Conservation (phyloP, 352 stramenopile species). For the Phytophthora niederhauseri region DNA sequence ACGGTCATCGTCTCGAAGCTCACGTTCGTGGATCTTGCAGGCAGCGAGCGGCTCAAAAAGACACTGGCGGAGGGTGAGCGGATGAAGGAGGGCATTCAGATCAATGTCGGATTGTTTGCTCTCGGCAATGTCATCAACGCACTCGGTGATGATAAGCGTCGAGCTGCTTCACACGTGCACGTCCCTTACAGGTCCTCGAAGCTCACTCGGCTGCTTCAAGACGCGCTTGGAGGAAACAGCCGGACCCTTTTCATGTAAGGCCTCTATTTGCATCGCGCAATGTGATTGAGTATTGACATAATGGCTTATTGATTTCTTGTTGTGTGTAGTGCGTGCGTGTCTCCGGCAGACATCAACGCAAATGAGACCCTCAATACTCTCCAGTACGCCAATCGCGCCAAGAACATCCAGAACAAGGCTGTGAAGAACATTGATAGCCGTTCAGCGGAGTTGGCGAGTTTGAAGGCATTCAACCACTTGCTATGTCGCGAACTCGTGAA, state of each 20-base stretch:
- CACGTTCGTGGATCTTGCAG: slow-evolving; percentile 89
- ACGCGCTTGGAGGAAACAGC: slow-evolving; percentile 89
- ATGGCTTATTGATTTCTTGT: slow-evolving; percentile 2
- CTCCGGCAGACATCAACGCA: slow-evolving; percentile 67
- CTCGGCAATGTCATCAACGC: slow-evolving; percentile 91
- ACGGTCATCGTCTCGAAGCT: slow-evolving; percentile 76
- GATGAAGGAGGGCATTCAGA: slow-evolving; percentile 92
- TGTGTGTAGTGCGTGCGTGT: slow-evolving; percentile 77
- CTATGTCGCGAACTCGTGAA: slow-evolving; percentile 75
- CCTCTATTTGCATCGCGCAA: neutral
- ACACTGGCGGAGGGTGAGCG: slow-evolving; percentile 81
- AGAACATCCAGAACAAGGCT: slow-evolving; percentile 92
- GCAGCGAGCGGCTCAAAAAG: slow-evolving; percentile 88
- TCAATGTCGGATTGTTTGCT: slow-evolving; percentile 85
- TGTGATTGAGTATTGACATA: neutral
- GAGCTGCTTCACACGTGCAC: slow-evolving; percentile 52
- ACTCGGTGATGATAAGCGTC: slow-evolving; percentile 72
- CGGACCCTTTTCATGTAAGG: slow-evolving; percentile 88
- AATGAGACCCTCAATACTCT: slow-evolving; percentile 86
- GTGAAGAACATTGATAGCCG: slow-evolving; percentile 90
- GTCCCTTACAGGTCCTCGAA: slow-evolving; percentile 88
- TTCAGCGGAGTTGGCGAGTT: slow-evolving; percentile 68
- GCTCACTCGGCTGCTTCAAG: slow-evolving; percentile 80
- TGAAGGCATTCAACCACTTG: slow-evolving; percentile 74
- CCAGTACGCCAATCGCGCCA: slow-evolving; percentile 87